These are phyloP conservation scores for Pilaira anomala DNA, from an alignment of 192 early-diverging fungal species.

Conservation along the genomic window DNA sequence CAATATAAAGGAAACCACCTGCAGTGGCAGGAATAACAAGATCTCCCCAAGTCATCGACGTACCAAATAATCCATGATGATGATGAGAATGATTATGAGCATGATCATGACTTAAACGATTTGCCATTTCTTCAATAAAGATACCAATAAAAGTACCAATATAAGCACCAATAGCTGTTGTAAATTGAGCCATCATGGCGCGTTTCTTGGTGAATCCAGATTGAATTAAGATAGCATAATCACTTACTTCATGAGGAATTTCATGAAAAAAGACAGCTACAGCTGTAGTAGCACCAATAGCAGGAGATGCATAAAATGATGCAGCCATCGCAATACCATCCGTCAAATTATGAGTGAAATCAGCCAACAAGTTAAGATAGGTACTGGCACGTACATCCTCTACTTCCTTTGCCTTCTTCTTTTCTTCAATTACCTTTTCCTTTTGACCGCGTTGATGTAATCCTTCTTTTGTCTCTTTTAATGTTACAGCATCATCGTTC, in stretches of 20 bases:
- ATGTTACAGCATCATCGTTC: conserved; percentile 13
- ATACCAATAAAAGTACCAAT: conserved; percentile 75
- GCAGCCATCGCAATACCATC: conserved; percentile 82
- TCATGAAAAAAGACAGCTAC: conserved; percentile 87
- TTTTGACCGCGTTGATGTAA: conserved; percentile 15
- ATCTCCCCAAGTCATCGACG: conserved; percentile 60
- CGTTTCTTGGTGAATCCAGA: conserved; percentile 69
- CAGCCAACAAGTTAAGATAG: conserved; percentile 76
- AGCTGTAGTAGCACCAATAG: conserved; percentile 75
- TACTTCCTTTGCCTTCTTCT: conserved; percentile 13
- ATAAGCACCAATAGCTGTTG: conserved; percentile 77
- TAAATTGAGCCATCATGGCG: conserved; percentile 75
- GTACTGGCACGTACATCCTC: conserved; percentile 42
- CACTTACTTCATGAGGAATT: conserved; percentile 85
- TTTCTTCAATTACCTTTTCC: background rate
- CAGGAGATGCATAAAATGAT: conserved; percentile 77
- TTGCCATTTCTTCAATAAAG: conserved; percentile 63
- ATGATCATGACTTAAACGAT: conserved; percentile 4
- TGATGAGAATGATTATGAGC: background rate
- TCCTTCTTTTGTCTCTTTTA: background rate
- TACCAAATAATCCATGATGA: conserved; percentile 31
- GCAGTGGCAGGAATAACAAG: conserved; percentile 85
- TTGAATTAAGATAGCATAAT: conserved; percentile 83
- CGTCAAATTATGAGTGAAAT: conserved; percentile 80
- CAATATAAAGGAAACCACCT: conserved; percentile 84